A percentile compares a stretch with the other conserved stretches of the same genome.
phyloP scores from a whole-genome alignment of 441 rosid species.

The Isatis lusitanica region DNA sequence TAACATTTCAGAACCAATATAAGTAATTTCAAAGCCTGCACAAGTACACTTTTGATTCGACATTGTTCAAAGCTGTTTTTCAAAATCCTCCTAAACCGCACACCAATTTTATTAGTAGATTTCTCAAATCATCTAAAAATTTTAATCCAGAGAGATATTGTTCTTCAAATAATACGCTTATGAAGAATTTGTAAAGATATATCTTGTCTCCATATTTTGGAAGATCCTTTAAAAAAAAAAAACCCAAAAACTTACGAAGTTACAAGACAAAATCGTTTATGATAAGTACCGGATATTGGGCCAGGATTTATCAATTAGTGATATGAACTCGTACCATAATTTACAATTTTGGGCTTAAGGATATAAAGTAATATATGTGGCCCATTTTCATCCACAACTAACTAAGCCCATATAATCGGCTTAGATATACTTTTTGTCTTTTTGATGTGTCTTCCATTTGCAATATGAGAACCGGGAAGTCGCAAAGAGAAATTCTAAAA shows the following conservation, averaged over 20 bases:
- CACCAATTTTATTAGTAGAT: background rate
- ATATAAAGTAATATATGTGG: background rate
- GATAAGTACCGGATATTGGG: background rate
- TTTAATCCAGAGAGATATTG: background rate
- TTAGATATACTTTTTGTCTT: background rate
- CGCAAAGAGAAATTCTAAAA: background rate
- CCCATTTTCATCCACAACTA: background rate
- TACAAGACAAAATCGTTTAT: background rate
- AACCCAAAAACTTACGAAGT: background rate
- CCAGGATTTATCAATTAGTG: background rate
- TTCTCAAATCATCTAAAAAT: background rate
- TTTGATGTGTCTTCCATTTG: background rate
- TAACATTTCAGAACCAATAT: background rate
- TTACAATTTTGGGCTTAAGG: background rate
- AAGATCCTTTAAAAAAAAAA: background rate
- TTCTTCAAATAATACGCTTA: background rate
- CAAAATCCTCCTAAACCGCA: background rate
- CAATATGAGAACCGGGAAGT: background rate
- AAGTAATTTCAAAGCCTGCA: background rate
- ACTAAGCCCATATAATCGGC: background rate
- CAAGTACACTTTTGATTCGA: background rate
- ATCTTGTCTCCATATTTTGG: background rate
- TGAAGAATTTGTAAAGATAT: background rate
- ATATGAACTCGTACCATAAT: background rate
- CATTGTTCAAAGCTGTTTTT: background rate